Conservation (phyloP, 768 basidiomycete species). For the Psilocybe sp. region DNA sequence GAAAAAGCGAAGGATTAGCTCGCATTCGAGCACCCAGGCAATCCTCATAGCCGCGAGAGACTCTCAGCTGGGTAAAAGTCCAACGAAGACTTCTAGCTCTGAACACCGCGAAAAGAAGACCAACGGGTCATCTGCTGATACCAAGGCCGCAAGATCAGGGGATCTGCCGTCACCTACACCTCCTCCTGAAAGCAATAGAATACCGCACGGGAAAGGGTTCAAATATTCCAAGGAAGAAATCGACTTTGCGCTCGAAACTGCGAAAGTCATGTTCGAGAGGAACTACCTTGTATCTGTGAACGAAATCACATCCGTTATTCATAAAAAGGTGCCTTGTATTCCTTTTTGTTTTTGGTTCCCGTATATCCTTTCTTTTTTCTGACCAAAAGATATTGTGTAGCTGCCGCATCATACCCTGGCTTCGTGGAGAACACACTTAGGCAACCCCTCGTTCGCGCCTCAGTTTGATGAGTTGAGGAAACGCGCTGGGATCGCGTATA, state of each 20-base stretch:
- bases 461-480: constrained; percentile 48
- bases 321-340: constrained; percentile 39
- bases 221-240: constrained; percentile 50
- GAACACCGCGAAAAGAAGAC: not conserved
- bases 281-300: constrained; percentile 42
- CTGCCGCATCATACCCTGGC: constrained; percentile 53
- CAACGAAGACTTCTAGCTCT: too few relatives aligned
- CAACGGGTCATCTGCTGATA: not conserved
- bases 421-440: constrained; percentile 50
- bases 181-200: constrained; percentile 27
- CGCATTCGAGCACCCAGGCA: too few relatives aligned
- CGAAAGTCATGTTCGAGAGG: constrained; percentile 40
- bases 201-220: constrained; percentile 29
- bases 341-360: not conserved
- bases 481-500: constrained; percentile 45
- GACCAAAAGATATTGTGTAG: constrained; percentile 28
- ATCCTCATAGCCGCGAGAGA: too few relatives aligned
- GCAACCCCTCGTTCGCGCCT: constrained; percentile 22
- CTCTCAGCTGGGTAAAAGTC: too few relatives aligned
- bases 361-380: constrained; percentile 4
- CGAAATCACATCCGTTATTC: constrained; percentile 35
- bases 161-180: constrained; percentile 36
- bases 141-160: not conserved
- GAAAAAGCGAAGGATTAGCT: not conserved
- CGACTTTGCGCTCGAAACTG: constrained; percentile 44